These are phyloP conservation scores for Tieghemiomyces parasiticus DNA, from an alignment of 192 early-diverging fungal species.

Conservation along the genomic window DNA sequence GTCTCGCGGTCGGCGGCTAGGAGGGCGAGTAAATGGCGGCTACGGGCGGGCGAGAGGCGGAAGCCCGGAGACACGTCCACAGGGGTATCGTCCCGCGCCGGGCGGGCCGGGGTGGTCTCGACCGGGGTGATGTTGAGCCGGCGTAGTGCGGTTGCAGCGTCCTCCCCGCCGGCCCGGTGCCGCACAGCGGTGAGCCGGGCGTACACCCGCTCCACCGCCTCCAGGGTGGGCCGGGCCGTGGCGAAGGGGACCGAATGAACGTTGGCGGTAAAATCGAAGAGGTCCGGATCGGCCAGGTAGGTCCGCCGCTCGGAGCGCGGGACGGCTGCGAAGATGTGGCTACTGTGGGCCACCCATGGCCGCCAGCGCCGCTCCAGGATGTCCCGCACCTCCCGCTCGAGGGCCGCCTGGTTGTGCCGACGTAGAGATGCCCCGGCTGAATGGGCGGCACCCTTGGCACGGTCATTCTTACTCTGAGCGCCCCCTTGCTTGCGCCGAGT, in stretches of 20 bases:
- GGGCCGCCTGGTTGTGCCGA: constrained; percentile 73
- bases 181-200: constrained; percentile 16
- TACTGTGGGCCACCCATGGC: too few relatives aligned
- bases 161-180: not conserved
- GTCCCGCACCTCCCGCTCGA: constrained; percentile 65
- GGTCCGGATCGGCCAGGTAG: constrained; percentile 10
- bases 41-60: not conserved
- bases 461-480: constrained; percentile 69
- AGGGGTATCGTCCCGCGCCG: constrained; percentile 14
- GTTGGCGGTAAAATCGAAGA: constrained; percentile 12
- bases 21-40: constrained; percentile 23
- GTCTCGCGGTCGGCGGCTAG: constrained; percentile 17
- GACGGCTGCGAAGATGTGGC: constrained; percentile 55
- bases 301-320: constrained; percentile 2
- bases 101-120: not conserved
- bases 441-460: constrained; percentile 61
- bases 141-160: not conserved
- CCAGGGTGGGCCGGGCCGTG: constrained; percentile 49
- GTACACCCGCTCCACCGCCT: constrained; percentile 24
- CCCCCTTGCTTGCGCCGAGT: constrained; percentile 94
- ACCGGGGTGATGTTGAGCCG: not conserved
- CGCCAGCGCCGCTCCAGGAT: too few relatives aligned
- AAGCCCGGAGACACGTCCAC: constrained; percentile 13
- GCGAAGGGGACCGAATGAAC: constrained; percentile 54
- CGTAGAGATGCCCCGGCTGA: constrained; percentile 83